Percentiles rank a stretch among this genome's conserved stretches.
Conservation (phyloP, 176 grass and related monocot genomes). For the Triticum dicoccoides region DNA sequence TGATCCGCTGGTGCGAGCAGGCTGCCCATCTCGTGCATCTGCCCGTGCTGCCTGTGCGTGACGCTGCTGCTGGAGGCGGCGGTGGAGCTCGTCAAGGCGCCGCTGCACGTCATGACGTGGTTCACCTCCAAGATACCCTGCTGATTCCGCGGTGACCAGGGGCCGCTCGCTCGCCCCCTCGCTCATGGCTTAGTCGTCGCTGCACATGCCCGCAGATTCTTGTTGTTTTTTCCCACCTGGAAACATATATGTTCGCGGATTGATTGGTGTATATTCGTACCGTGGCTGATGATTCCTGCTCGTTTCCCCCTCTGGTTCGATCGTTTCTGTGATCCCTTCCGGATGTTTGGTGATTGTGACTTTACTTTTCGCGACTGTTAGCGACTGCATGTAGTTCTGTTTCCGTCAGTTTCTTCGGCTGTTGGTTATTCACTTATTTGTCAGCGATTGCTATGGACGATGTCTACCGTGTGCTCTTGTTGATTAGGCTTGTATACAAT, state of each 20-base stretch:
- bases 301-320: background rate
- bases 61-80: constrained; percentile 65
- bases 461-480: background rate
- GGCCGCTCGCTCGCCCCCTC: background rate
- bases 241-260: background rate
- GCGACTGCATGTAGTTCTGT: background rate
- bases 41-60: constrained; percentile 75
- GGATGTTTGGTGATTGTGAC: background rate
- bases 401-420: background rate
- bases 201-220: background rate
- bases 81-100: constrained; percentile 69
- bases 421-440: no score
- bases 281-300: background rate
- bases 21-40: constrained; percentile 72
- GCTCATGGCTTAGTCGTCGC: background rate
- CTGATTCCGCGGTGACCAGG: background rate
- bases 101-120: constrained; percentile 77
- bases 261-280: background rate
- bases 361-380: background rate
- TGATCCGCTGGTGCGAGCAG: background rate
- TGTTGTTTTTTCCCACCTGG: background rate
- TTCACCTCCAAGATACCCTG: constrained; percentile 79
- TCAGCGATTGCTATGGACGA: background rate
- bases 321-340: background rate
- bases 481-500: no score